Percentiles rank a stretch among this genome's conserved stretches.
Conservation (phyloP, 164 flowering plant species). For the Tetracentron sinense region DNA sequence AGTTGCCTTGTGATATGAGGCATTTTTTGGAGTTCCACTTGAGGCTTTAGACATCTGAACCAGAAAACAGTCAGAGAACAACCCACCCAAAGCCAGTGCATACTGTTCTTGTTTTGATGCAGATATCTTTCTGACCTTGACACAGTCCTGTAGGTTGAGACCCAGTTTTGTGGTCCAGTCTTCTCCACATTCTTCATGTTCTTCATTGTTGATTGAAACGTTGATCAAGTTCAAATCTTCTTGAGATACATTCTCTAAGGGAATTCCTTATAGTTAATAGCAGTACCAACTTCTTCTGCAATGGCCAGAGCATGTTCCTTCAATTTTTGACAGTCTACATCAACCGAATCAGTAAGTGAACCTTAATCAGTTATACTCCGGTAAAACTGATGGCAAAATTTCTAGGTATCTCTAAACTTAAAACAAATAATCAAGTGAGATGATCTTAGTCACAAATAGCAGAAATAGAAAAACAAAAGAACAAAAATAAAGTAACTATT, state of each 20-base stretch:
- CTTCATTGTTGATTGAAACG: slow-evolving; percentile 69
- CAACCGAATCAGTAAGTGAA: slow-evolving; percentile 12
- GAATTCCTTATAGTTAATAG: slow-evolving; percentile 49
- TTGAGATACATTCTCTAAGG: slow-evolving; percentile 52
- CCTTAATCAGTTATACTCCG: slow-evolving; percentile 3
- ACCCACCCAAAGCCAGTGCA: slow-evolving; percentile 48
- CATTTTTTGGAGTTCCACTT: slow-evolving; percentile 66
- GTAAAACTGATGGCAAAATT: not conserved
- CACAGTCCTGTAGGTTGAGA: slow-evolving; percentile 59
- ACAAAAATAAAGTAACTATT: not conserved
- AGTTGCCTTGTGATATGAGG: slow-evolving; percentile 41
- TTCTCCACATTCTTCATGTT: slow-evolving; percentile 44
- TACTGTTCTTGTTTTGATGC: slow-evolving; percentile 49
- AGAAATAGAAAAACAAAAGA: not conserved
- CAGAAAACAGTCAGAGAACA: slow-evolving; percentile 36
- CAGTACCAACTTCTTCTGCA: slow-evolving; percentile 61
- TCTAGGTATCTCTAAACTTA: not conserved
- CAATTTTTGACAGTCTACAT: slow-evolving; percentile 78
- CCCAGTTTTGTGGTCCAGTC: slow-evolving; percentile 88
- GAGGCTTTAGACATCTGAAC: slow-evolving; percentile 29
- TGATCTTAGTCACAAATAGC: not conserved
- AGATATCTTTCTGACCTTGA: slow-evolving; percentile 51
- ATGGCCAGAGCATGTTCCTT: slow-evolving; percentile 55
- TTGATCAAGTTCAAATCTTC: slow-evolving; percentile 74
- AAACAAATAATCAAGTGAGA: not conserved